These are phyloP conservation scores for Apiotrichum sp. DNA, from an alignment of 1,284 basidiomycete species.

Conservation along the genomic window DNA sequence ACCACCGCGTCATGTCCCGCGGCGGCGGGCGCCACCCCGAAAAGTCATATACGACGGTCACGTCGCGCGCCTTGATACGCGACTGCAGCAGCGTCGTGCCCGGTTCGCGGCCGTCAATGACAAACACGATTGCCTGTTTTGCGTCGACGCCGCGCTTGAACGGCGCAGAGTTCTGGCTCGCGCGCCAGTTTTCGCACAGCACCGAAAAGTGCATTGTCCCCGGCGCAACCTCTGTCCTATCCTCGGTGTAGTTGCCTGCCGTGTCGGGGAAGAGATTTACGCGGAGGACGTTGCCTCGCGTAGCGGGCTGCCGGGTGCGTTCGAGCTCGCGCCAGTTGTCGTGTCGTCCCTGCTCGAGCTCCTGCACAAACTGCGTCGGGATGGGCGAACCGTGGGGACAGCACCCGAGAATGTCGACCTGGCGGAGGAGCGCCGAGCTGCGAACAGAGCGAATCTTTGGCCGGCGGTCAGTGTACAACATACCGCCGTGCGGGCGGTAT, in stretches of 20 bases:
- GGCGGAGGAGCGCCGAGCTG: neutral
- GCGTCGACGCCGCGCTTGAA: neutral
- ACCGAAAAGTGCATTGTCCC: neutral
- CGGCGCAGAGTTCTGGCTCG: neutral
- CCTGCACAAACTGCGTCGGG: neutral
- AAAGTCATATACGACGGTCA: neutral
- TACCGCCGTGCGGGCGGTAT: neutral
- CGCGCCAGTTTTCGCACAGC: conserved; percentile 2
- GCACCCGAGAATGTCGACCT: neutral
- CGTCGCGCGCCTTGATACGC: neutral
- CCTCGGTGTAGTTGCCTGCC: neutral
- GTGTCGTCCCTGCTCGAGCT: neutral
- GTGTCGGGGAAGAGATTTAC: neutral
- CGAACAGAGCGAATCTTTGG: neutral
- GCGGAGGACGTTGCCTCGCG: neutral
- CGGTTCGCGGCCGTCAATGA: neutral
- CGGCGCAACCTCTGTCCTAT: neutral
- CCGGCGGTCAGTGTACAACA: neutral
- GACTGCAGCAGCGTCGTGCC: neutral
- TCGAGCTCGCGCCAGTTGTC: neutral
- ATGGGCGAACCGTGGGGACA: neutral
- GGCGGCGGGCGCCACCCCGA: neutral
- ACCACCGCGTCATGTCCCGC: neutral
- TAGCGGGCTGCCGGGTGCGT: neutral
- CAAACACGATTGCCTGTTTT: neutral